Base-by-base conservation (phyloP, 2,329 filamentous ascomycete genomes). In the Triangularia verruculosa region DNA sequence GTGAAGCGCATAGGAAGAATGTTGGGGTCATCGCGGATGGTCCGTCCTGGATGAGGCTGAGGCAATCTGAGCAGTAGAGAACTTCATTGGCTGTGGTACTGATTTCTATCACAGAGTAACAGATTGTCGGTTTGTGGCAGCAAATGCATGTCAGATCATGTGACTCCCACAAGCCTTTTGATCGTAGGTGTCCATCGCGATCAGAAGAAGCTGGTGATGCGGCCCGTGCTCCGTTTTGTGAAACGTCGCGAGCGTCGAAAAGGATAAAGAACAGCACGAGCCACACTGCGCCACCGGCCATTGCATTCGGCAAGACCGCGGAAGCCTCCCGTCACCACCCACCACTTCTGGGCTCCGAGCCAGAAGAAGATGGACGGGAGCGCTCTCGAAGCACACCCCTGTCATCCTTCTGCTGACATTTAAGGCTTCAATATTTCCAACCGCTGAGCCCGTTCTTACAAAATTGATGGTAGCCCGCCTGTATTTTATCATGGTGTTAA, bases 161-260 rank as follows among this genome's bases (percentile, higher is more conserved):
- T 51, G 57, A 34, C 57, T 34, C 34, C 24, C 6, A 47, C 20
- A 51, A 24, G 24, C 32, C 1, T 39, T 39, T 30, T 51, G 27
- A 27, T 30, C 11, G 7, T 58, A 32, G 32, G n/a, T 8, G 25
- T 56, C n/a, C 20, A 9, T 12, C 11, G 11, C 22, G 30, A 28
- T 6, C 27, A 13, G 51, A 25, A 25, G 22, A 54, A 15, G 17
- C 20, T 27, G 15, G 57, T 52, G 24, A 52, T 51, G 39, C 27
- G 57, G 57, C 57, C 57, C 57, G 57, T 52, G 57, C 57, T 52
- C 47, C 57, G n/a, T 58, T 13, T 25, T 43, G 30, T 34, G 28
- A 20, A 20, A 30, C 53, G 22, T 30, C 25, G 15, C 27, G 30
- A 39, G 30, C 22, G 20, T 4, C 9, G 55, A 32, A 32, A 13